These are phyloP conservation scores for Alternaria consortialis DNA, from an alignment of 2,329 filamentous ascomycete species.

Conservation along the genomic window DNA sequence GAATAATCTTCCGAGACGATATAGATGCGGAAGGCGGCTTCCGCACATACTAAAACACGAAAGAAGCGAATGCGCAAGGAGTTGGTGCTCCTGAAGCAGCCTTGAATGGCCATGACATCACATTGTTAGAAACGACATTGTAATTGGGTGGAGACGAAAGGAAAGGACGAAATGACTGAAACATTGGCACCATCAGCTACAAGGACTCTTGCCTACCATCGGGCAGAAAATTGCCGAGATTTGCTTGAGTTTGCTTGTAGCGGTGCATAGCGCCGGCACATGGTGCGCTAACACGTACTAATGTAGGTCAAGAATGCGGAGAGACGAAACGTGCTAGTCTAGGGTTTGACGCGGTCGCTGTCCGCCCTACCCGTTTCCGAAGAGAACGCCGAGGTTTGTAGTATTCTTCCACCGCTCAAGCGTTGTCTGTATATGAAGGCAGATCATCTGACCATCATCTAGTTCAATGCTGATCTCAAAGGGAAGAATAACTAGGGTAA, in stretches of 20 bases:
- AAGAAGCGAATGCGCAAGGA: background rate
- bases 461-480: background rate
- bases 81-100: background rate
- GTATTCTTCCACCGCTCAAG: constrained; percentile 88
- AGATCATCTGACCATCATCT: constrained; percentile 74
- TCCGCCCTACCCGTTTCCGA: constrained; percentile 4
- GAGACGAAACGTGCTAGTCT: constrained; percentile 5
- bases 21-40: background rate
- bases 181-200: background rate
- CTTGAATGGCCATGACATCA: background rate
- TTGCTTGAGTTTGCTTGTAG: constrained; percentile 4
- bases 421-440: constrained; percentile 99
- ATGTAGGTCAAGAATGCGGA: background rate
- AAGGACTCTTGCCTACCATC: background rate
- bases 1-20: background rate
- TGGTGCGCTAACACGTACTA: background rate
- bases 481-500: background rate
- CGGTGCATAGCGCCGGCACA: constrained; percentile 3
- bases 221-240: constrained; percentile 6
- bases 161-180: background rate
- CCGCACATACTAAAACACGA: background rate
- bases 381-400: background rate
- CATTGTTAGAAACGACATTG: background rate
- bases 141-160: background rate
- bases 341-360: background rate